phyloP scores from a whole-genome alignment of 176 grass and related monocot genomes.

The Cenchrus americanus region DNA sequence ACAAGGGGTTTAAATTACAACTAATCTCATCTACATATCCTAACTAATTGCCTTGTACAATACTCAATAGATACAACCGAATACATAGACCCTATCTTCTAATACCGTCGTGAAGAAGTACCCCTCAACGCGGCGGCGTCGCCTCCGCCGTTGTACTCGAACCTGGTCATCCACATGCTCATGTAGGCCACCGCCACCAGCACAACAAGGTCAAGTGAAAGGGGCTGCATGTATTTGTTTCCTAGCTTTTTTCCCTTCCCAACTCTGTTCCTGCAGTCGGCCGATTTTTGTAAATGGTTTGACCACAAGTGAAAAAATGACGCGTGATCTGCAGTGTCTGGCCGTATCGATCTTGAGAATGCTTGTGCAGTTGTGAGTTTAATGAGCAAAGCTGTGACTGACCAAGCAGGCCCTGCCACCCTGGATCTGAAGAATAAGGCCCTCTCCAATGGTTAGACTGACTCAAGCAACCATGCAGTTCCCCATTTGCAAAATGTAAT shows the following conservation, averaged over 20 bases:
- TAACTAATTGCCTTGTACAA: no score
- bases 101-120: constrained; percentile 47
- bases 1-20: no score
- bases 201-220: background rate
- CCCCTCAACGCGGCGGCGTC: background rate
- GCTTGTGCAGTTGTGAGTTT: constrained; percentile 10
- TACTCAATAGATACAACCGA: no score
- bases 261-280: background rate
- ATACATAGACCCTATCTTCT: no score
- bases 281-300: constrained; percentile 51
- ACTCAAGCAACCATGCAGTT: no score
- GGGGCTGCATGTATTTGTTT: constrained; percentile 21
- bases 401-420: background rate
- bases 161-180: constrained; percentile 72
- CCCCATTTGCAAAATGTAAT: no score
- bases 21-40: no score
- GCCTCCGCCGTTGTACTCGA: constrained; percentile 64
- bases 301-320: background rate
- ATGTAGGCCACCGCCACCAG: constrained; percentile 41
- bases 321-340: constrained; percentile 21
- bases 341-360: background rate
- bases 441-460: no score
- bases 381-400: constrained; percentile 18
- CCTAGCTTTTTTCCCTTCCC: background rate
- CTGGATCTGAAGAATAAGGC: background rate